Evolutionary conservation across 108 stramenopile species (phyloP).

Genomic region (Mediolabrus comicus): DNA sequence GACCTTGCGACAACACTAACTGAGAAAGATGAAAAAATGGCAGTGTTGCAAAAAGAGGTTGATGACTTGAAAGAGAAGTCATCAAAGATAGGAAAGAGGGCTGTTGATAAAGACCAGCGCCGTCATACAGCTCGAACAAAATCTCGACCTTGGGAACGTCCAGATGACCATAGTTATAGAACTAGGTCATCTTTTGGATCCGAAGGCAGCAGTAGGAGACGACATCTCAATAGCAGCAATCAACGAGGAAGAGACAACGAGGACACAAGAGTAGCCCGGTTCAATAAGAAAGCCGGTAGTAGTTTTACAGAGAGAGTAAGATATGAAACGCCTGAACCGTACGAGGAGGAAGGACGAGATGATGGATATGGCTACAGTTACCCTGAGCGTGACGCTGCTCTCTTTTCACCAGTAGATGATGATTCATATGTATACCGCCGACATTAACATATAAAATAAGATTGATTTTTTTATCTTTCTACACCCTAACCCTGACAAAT

Average conservation of each 20-base stretch:
- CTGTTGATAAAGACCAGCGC: neutral
- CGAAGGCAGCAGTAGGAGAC: neutral
- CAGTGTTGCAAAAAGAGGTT: conserved; percentile 1
- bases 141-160: neutral
- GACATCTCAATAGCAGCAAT: neutral
- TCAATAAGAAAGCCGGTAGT: neutral
- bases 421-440: neutral
- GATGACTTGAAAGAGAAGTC: neutral
- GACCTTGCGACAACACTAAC: conserved; percentile 21
- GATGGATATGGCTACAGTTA: neutral
- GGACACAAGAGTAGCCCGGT: neutral
- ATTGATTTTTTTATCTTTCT: neutral
- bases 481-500: neutral
- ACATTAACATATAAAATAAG: neutral
- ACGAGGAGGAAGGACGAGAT: neutral
- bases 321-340: neutral
- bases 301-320: neutral
- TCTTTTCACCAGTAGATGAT: neutral
- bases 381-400: neutral
- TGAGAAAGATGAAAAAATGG: conserved; percentile 26
- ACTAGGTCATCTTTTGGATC: neutral
- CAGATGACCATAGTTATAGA: neutral
- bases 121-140: neutral
- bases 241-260: neutral
- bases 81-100: neutral